Percentiles rank a stretch among this genome's conserved stretches.
These are phyloP conservation scores for Capronia americana DNA, from an alignment of 2,329 filamentous ascomycete species.

Conservation along the genomic window DNA sequence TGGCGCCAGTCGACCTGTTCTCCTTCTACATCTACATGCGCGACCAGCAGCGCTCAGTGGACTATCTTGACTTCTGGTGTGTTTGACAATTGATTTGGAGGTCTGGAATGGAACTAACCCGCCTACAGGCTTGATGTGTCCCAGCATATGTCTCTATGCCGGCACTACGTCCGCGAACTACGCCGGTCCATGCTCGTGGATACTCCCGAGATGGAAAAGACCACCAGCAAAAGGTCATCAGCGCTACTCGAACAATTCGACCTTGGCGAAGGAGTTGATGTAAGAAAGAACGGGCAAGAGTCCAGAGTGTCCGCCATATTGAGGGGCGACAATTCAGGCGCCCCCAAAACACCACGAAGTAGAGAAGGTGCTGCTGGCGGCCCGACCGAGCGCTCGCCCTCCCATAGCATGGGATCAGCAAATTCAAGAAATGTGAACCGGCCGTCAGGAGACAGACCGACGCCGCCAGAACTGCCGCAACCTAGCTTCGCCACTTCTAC, in stretches of 20 bases:
- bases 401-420: slow-evolving; percentile 55
- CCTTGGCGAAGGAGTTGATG: slow-evolving; percentile 62
- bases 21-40: slow-evolving; percentile 99
- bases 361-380: slow-evolving; percentile 23
- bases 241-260: slow-evolving; percentile 74
- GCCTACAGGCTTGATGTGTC: slow-evolving; percentile 89
- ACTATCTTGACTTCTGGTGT: slow-evolving; percentile 98
- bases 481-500: slow-evolving; percentile 65
- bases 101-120: slow-evolving; percentile 1
- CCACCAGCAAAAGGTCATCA: slow-evolving; percentile 82
- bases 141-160: slow-evolving; percentile 95
- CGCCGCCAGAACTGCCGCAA: slow-evolving; percentile 54
- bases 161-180: slow-evolving; percentile 95
- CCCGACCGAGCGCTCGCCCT: slow-evolving; percentile 33
- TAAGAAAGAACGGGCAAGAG: slow-evolving; percentile 74
- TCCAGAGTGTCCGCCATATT: slow-evolving; percentile 91
- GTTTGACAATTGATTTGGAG: slow-evolving; percentile 42
- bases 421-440: slow-evolving; percentile 43
- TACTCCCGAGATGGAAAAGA: slow-evolving; percentile 86
- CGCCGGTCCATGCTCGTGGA: slow-evolving; percentile 90
- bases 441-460: slow-evolving; percentile 41
- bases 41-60: slow-evolving; percentile 95
- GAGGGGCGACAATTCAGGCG: slow-evolving; percentile 54
- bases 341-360: slow-evolving; percentile 47
- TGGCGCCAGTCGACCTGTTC: slow-evolving; percentile 94